Evolutionary conservation across 768 basidiomycete genomes (phyloP).

Genomic region (Collybia nuda): DNA sequence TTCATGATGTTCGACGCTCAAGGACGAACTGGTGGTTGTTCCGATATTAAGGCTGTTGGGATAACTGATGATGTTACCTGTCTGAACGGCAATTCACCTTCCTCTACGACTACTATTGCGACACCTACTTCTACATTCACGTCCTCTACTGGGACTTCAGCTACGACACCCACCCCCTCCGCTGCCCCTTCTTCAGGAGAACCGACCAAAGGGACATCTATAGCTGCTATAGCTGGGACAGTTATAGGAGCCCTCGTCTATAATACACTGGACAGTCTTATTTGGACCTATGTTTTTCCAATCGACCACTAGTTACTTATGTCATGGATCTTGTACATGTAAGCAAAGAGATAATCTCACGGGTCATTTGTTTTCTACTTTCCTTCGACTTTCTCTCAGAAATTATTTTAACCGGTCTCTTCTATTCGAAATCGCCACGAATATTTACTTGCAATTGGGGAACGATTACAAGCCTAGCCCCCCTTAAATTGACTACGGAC

Average conservation of each 20-base stretch:
- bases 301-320: no score
- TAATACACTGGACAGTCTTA: no score
- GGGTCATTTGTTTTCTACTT: no score
- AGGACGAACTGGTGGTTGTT: slow-evolving; percentile 57
- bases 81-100: slow-evolving; percentile 50
- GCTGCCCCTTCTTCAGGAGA: slow-evolving; percentile 23
- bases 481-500: no score
- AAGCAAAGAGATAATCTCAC: no score
- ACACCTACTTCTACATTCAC: slow-evolving; percentile 14
- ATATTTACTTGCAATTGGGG: no score
- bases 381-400: no score
- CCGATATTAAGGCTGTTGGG: slow-evolving; percentile 49
- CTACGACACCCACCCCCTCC: slow-evolving; percentile 14
- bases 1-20: slow-evolving; percentile 54
- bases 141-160: slow-evolving; percentile 5
- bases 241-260: slow-evolving; percentile 54
- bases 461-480: no score
- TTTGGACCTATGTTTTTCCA: no score
- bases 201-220: slow-evolving; percentile 23
- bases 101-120: slow-evolving; percentile 35
- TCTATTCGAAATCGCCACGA: no score
- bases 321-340: no score
- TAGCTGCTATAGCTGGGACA: slow-evolving; percentile 49
- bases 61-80: slow-evolving; percentile 50
- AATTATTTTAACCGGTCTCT: no score